Conservation (phyloP, 495 filamentous ascomycete species). For the Penicillium soppii region DNA sequence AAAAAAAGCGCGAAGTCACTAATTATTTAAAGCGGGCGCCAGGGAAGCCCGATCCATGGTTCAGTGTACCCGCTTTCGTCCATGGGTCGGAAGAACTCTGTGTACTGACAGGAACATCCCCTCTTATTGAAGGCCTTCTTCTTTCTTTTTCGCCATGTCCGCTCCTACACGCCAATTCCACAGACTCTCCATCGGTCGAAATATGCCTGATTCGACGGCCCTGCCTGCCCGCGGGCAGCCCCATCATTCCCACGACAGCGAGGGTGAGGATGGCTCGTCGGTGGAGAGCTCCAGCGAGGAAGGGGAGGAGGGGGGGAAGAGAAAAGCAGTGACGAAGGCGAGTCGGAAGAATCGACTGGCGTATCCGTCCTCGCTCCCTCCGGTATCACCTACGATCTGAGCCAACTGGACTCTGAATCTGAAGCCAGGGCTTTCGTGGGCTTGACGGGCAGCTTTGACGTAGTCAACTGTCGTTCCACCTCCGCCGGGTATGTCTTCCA, state of each 20-base stretch:
- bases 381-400: conserved; percentile 45
- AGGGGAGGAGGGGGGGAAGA: conserved; percentile 12
- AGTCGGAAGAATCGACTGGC: conserved; percentile 20
- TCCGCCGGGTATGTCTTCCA: conserved; percentile 37
- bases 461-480: conserved; percentile 33
- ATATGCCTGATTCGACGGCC: conserved; percentile 30
- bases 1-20: conserved; percentile 8
- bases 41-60: conserved; percentile 30
- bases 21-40: conserved; percentile 33
- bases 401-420: conserved; percentile 32
- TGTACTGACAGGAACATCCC: conserved; percentile 8
- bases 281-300: conserved; percentile 13
- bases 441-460: conserved; percentile 34
- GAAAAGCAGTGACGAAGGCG: conserved; percentile 17
- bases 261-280: conserved; percentile 14
- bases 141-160: conserved; percentile 31
- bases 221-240: conserved; percentile 19
- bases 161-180: conserved; percentile 42
- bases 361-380: conserved; percentile 30
- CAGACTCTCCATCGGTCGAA: conserved; percentile 36
- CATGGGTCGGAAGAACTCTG: conserved; percentile 45
- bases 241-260: conserved; percentile 22
- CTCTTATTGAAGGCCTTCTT: neutral
- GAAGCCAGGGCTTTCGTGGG: conserved; percentile 38
- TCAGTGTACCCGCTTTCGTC: conserved; percentile 38